These are phyloP conservation scores for Actinomucor elegans DNA, from an alignment of 371 early-diverging fungal species.

Conservation along the genomic window DNA sequence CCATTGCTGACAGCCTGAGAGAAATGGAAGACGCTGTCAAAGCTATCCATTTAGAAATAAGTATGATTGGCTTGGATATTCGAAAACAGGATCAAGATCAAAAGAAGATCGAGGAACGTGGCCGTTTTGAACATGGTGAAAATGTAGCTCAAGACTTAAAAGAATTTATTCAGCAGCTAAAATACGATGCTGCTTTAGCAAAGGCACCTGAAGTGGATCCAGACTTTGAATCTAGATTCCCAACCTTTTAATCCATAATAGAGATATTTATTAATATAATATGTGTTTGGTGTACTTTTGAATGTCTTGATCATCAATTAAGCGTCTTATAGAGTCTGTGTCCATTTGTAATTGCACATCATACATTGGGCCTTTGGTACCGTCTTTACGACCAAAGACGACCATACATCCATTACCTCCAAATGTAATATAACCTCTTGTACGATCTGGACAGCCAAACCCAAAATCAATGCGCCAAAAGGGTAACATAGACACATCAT, in stretches of 20 bases:
- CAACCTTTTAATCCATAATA: conserved; percentile 31
- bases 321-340: conserved; percentile 32
- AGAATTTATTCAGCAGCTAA: conserved; percentile 36
- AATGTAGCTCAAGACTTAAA: conserved; percentile 43
- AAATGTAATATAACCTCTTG: conserved; percentile 40
- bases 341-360: conserved; percentile 47
- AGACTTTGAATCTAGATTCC: conserved; percentile 48
- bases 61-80: conserved; percentile 48
- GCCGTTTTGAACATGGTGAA: conserved; percentile 42
- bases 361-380: conserved; percentile 25
- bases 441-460: conserved; percentile 35
- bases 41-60: conserved; percentile 42
- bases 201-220: conserved; percentile 53
- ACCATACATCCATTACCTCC: conserved; percentile 43
- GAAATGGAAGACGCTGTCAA: conserved; percentile 39
- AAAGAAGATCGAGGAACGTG: conserved; percentile 44
- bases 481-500: conserved; percentile 32
- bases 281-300: conserved; percentile 32
- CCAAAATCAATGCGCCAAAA: conserved; percentile 42
- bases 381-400: conserved; percentile 34
- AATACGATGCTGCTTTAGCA: conserved; percentile 38
- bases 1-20: conserved; percentile 36
- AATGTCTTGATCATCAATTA: conserved; percentile 38
- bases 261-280: conserved; percentile 12
- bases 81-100: conserved; percentile 44